Conservation (phyloP, 768 basidiomycete species). For the Suillus spraguei region DNA sequence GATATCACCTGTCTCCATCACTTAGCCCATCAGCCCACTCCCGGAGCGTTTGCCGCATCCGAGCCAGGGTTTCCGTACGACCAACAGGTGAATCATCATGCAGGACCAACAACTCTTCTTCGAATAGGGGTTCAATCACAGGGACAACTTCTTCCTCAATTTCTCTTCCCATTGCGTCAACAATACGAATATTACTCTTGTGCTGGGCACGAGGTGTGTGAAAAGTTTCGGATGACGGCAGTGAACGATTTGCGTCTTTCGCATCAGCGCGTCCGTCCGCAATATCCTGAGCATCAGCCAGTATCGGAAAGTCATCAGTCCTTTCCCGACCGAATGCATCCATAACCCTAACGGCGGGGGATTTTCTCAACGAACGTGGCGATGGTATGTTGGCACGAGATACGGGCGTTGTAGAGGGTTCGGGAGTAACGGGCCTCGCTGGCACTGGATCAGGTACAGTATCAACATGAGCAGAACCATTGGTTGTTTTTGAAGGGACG, state of each 20-base stretch:
- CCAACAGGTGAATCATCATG: conserved; percentile 28
- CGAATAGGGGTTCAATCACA: conserved; percentile 20
- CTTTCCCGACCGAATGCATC: conserved; percentile 70
- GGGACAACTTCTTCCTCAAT: conserved; percentile 38
- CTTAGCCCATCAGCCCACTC: conserved; percentile 58
- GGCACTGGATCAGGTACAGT: conserved; percentile 5
- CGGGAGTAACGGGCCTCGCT: conserved; percentile 24
- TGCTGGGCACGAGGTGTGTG: conserved; percentile 28
- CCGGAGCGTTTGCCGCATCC: conserved; percentile 58
- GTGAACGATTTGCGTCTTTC: conserved; percentile 17
- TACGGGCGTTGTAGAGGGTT: conserved; percentile 26
- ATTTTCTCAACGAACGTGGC: conserved; percentile 45
- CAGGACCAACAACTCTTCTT: conserved; percentile 23
- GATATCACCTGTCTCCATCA: conserved; percentile 58
- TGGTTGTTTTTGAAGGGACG: neutral
- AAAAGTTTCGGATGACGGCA: conserved; percentile 17
- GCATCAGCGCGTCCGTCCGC: conserved; percentile 16
- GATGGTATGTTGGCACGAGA: conserved; percentile 28
- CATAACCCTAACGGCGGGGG: conserved; percentile 60
- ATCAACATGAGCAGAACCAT: conserved; percentile 14
- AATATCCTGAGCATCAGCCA: conserved; percentile 1
- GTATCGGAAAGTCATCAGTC: conserved; percentile 18
- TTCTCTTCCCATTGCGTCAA: conserved; percentile 72
- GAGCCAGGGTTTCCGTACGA: conserved; percentile 55
- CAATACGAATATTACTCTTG: conserved; percentile 53